Evolutionary conservation across 2,329 filamentous ascomycete genomes (phyloP).

Genomic region (Ascocoryne sarcoides): DNA sequence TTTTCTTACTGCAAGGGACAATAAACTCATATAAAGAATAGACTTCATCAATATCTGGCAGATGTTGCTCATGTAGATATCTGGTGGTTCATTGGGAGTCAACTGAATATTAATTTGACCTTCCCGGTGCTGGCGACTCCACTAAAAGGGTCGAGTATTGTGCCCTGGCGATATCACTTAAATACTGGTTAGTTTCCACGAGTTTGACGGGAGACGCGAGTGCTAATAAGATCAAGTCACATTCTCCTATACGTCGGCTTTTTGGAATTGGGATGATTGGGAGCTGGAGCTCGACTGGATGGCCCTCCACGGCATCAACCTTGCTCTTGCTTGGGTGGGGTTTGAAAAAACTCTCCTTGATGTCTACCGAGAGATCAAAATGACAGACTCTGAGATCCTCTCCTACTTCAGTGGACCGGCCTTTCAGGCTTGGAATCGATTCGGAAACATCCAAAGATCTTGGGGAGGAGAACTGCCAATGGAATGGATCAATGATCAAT

Average conservation of each 20-base stretch:
- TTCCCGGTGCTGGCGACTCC: too few relatives aligned
- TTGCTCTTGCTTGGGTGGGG: constrained; percentile 44
- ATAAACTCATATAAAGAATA: too few relatives aligned
- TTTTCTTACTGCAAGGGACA: too few relatives aligned
- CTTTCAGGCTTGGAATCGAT: constrained; percentile 45
- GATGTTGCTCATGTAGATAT: too few relatives aligned
- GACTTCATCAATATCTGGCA: too few relatives aligned
- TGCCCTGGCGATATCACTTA: constrained; percentile 41
- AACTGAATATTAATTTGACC: too few relatives aligned
- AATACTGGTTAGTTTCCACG: constrained; percentile 33
- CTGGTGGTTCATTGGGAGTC: constrained; percentile 1
- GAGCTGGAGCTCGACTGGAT: constrained; percentile 44
- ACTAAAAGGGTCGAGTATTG: constrained; percentile 34
- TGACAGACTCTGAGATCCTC: constrained; percentile 36
- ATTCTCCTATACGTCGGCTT: constrained; percentile 42
- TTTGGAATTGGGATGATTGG: constrained; percentile 47
- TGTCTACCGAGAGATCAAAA: constrained; percentile 37
- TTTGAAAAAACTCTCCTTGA: constrained; percentile 42
- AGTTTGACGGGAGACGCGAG: neutral
- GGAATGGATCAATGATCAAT: constrained; percentile 40
- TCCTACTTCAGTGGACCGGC: constrained; percentile 41
- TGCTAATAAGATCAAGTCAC: constrained; percentile 31
- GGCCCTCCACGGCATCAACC: constrained; percentile 41
- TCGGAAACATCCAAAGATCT: constrained; percentile 43
- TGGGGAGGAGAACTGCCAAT: constrained; percentile 38